phyloP scores from a whole-genome alignment of 2,329 filamentous ascomycete species.

The Beauveria sp. region DNA sequence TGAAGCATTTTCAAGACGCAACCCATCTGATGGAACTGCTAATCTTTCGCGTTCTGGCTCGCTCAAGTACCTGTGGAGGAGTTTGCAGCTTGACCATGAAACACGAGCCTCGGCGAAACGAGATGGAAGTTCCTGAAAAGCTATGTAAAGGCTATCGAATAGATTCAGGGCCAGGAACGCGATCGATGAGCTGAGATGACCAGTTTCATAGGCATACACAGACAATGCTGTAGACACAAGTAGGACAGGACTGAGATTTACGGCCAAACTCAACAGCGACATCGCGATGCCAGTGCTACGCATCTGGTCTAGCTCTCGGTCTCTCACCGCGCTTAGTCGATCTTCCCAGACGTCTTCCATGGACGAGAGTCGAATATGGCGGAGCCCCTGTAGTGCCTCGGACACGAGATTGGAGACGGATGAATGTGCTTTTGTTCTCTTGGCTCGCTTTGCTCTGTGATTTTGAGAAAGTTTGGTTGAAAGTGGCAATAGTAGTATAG shows the following conservation, averaged over 20 bases:
- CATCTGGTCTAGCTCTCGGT: conserved; percentile 7
- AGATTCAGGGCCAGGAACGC: conserved; percentile 11
- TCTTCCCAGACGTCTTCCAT: conserved; percentile 10
- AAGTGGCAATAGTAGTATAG: not conserved
- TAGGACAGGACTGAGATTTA: conserved; percentile 10
- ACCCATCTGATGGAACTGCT: not conserved
- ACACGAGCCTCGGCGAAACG: not conserved
- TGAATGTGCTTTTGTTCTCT: not conserved
- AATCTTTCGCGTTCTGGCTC: not conserved
- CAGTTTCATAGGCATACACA: conserved; percentile 3
- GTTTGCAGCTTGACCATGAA: conserved; percentile 11
- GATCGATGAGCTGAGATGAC: conserved; percentile 6
- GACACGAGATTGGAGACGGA: not conserved
- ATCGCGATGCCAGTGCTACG: conserved; percentile 7
- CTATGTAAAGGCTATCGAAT: conserved; percentile 8
- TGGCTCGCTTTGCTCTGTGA: not conserved
- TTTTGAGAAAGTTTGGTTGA: not conserved
- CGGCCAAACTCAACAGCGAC: not conserved
- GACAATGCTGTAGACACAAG: conserved; percentile 9
- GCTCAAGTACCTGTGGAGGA: conserved; percentile 1
- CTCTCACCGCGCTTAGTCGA: not conserved
- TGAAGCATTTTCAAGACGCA: conserved; percentile 6
- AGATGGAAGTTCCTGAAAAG: conserved; percentile 4
- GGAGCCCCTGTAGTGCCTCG: conserved; percentile 10
- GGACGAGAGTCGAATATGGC: conserved; percentile 12